These are phyloP conservation scores for Colletotrichum sp. DNA, from an alignment of 2,329 filamentous ascomycete species.

Conservation along the genomic window DNA sequence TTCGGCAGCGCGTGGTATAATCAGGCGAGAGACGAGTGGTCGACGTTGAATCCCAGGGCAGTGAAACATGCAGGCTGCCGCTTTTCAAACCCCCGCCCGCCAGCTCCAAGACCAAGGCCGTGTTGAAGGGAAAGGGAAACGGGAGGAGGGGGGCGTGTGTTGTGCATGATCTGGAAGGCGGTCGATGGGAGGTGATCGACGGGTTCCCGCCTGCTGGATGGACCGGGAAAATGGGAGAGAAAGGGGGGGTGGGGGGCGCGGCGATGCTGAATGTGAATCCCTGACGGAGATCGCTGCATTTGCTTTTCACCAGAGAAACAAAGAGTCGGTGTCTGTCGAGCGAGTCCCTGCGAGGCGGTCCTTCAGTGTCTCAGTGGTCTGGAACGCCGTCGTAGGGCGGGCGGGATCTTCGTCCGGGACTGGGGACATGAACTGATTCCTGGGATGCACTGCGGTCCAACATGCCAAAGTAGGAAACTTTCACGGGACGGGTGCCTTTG, in stretches of 20 bases:
- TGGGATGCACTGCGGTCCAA: background rate
- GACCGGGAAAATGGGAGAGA: background rate
- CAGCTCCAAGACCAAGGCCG: background rate
- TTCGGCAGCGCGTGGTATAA: background rate
- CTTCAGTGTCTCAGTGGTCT: background rate
- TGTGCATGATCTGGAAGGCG: background rate
- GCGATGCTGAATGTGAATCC: background rate
- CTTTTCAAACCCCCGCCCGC: background rate
- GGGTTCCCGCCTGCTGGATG: background rate
- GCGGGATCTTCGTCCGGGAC: conserved; percentile 6
- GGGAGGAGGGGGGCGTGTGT: background rate
- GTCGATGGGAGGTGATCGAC: background rate
- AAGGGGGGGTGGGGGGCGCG: background rate
- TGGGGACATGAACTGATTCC: background rate
- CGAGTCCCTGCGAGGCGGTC: background rate
- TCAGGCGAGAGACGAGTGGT: background rate
- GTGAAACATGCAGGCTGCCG: conserved; percentile 8
- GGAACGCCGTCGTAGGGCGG: background rate
- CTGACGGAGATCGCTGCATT: conserved; percentile 8
- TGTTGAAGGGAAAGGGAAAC: background rate
- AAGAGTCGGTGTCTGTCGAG: background rate
- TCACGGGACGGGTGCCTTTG: background rate
- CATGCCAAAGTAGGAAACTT: background rate
- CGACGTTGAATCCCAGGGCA: background rate
- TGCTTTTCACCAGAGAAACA: background rate